Conservation (phyloP, 75 land plant species). For the Ceratopteris richardii region DNA sequence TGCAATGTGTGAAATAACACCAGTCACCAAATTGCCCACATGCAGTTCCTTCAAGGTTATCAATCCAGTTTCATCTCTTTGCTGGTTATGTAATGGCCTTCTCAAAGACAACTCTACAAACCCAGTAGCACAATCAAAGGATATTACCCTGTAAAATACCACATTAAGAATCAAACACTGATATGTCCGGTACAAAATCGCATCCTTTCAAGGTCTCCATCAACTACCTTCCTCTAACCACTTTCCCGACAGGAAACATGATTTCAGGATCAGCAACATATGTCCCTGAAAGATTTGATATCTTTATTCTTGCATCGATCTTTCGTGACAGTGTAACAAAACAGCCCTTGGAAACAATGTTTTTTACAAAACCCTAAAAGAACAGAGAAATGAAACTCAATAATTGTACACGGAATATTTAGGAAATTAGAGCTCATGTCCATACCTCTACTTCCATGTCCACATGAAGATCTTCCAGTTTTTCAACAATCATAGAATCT, state of each 20-base stretch:
- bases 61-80: neutral
- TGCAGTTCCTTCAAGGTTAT: slow-evolving; percentile 26
- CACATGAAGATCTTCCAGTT: slow-evolving; percentile 49
- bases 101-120: slow-evolving; percentile 69
- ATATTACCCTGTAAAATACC: slow-evolving; percentile 45
- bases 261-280: slow-evolving; percentile 45
- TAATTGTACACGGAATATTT: neutral
- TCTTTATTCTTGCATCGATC: slow-evolving; percentile 73
- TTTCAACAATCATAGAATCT: slow-evolving; percentile 17
- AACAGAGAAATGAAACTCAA: neutral
- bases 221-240: slow-evolving; percentile 71
- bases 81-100: slow-evolving; percentile 6
- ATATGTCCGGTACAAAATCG: too few species aligned
- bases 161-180: neutral
- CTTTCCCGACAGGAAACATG: slow-evolving; percentile 79
- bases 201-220: neutral
- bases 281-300: slow-evolving; percentile 65
- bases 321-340: slow-evolving; percentile 68
- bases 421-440: too few species aligned
- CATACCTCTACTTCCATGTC: slow-evolving; percentile 61
- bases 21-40: slow-evolving; percentile 63
- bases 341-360: slow-evolving; percentile 62
- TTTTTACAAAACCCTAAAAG: slow-evolving; percentile 85
- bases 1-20: slow-evolving; percentile 52
- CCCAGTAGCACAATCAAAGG: slow-evolving; percentile 55